Conservation (phyloP, 2,329 filamentous ascomycete species). For the Coccinonectria pachysandricola region DNA sequence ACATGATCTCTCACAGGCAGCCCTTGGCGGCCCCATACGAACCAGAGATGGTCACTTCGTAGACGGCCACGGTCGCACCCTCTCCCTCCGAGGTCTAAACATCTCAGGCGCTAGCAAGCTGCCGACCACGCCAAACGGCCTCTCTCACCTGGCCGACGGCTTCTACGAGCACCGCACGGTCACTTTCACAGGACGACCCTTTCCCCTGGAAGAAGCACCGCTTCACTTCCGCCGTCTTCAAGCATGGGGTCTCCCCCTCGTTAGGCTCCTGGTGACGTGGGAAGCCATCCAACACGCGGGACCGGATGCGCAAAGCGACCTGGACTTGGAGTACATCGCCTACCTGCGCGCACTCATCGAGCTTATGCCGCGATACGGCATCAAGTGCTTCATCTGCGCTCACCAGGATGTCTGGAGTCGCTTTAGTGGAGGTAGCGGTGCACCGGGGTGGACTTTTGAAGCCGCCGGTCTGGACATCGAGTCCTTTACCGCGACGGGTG, state of each 20-base stretch:
- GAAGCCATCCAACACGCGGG: conserved; percentile 28
- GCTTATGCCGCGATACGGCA: conserved; percentile 27
- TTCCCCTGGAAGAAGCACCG: conserved; percentile 27
- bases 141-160: conserved; percentile 29
- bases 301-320: conserved; percentile 21
- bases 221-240: conserved; percentile 28
- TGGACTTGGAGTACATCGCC: conserved; percentile 29
- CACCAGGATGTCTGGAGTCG: conserved; percentile 34
- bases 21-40: conserved; percentile 22
- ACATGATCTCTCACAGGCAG: conserved; percentile 25
- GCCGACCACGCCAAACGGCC: conserved; percentile 26
- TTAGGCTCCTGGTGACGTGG: conserved; percentile 33
- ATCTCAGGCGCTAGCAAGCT: conserved; percentile 31
- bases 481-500: conserved; percentile 23
- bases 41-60: conserved; percentile 22
- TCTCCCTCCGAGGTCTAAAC: conserved; percentile 31
- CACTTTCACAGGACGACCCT: conserved; percentile 29
- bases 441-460: conserved; percentile 32
- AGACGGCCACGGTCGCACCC: conserved; percentile 27
- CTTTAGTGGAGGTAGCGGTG: conserved; percentile 31
- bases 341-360: conserved; percentile 27
- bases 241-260: conserved; percentile 29
- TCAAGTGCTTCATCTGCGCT: conserved; percentile 32
- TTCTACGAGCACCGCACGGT: conserved; percentile 31
- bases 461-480: conserved; percentile 29